Conservation (phyloP, 257 asterid species). For the Fraxinus americana region DNA sequence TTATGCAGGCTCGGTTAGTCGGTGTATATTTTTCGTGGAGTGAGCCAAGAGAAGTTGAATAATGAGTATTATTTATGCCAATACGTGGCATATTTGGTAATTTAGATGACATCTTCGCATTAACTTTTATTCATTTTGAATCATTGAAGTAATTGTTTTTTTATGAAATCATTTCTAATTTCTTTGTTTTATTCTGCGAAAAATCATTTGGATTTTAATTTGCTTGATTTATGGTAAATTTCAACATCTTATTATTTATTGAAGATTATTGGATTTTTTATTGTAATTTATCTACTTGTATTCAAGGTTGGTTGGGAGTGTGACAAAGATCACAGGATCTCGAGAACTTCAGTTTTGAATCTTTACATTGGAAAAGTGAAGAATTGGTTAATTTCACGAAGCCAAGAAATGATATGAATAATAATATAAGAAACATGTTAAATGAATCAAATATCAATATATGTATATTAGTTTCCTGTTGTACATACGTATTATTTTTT, state of each 20-base stretch:
- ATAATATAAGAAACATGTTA: neutral
- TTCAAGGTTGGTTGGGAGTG: constrained; percentile 20
- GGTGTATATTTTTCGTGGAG: constrained; percentile 8
- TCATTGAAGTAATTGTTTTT: constrained; percentile 15
- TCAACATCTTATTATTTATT: constrained; percentile 13
- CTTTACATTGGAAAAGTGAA: neutral
- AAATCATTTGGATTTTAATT: neutral
- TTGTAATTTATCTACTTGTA: neutral
- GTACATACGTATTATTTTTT: neutral
- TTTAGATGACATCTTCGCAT: constrained; percentile 16
- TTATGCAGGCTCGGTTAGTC: neutral
- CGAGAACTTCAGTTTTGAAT: neutral
- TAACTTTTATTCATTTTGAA: constrained; percentile 18
- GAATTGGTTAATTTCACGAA: neutral
- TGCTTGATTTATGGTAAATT: neutral
- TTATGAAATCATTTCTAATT: constrained; percentile 19
- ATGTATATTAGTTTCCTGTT: neutral
- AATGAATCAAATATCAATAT: neutral
- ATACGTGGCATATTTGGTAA: constrained; percentile 28
- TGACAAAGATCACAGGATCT: constrained; percentile 8
- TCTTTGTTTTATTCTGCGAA: constrained; percentile 5
- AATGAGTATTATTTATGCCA: constrained; percentile 20
- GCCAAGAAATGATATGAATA: neutral
- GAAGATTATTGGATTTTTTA: neutral
- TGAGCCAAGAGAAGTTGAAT: constrained; percentile 25